Conservation (phyloP, 2,329 filamentous ascomycete species). For the Harringtonia aguacate region DNA sequence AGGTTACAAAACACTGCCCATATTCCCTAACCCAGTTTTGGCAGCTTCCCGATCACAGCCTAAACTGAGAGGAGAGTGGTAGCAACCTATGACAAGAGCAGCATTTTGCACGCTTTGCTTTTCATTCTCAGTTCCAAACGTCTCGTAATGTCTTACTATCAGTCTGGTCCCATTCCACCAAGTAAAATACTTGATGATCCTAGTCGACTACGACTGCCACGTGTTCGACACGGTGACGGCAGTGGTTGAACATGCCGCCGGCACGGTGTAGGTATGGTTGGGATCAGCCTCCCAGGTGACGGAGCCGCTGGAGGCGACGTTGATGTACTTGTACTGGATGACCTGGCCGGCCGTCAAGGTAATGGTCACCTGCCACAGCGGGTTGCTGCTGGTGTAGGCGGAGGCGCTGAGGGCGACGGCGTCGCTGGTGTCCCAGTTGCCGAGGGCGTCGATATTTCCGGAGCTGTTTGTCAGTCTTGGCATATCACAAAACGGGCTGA, state of each 20-base stretch:
- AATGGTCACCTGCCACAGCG: slow-evolving; percentile 49
- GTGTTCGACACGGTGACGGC: background rate
- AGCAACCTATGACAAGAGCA: too few species aligned
- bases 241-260: slow-evolving; percentile 1
- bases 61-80: too few species aligned
- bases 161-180: too few species aligned
- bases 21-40: too few species aligned
- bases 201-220: too few species aligned
- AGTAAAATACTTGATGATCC: too few species aligned
- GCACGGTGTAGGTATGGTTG: slow-evolving; percentile 29
- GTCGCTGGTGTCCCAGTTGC: slow-evolving; percentile 46
- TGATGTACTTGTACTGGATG: slow-evolving; percentile 60
- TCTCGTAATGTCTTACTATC: too few species aligned
- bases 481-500: too few species aligned
- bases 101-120: too few species aligned
- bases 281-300: slow-evolving; percentile 56
- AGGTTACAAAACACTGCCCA: too few species aligned
- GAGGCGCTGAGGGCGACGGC: slow-evolving; percentile 41
- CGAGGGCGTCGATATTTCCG: slow-evolving; percentile 50
- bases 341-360: slow-evolving; percentile 41
- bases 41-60: too few species aligned
- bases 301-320: slow-evolving; percentile 40
- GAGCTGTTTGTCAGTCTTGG: slow-evolving; percentile 14
- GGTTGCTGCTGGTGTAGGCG: slow-evolving; percentile 46
- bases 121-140: too few species aligned